Conservation (phyloP, 164 flowering plant genomes). For the Nymphaea thermarum region DNA sequence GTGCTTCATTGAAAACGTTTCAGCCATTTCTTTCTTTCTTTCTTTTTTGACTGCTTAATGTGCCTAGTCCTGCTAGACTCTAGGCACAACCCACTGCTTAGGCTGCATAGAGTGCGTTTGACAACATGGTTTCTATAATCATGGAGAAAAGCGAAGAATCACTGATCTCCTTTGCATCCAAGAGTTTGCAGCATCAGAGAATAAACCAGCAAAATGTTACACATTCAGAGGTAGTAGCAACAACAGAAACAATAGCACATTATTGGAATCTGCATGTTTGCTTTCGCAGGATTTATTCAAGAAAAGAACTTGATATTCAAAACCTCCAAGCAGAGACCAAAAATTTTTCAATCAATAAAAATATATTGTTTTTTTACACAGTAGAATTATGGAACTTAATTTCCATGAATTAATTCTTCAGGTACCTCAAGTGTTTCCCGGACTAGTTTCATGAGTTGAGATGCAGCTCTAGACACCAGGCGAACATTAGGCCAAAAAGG, state of each 20-base stretch:
- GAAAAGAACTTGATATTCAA: background rate
- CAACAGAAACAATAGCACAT: background rate
- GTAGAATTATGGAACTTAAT: background rate
- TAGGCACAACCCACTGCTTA: too few relatives aligned
- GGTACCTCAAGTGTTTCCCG: slow-evolving; percentile 67
- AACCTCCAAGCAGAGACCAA: background rate
- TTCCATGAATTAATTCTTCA: background rate
- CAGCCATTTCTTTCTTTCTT: too few relatives aligned
- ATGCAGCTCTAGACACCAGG: slow-evolving; percentile 70
- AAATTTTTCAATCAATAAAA: background rate
- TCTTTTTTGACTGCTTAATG: too few relatives aligned
- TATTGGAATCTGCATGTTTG: background rate
- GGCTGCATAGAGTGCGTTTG: too few relatives aligned
- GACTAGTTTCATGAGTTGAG: slow-evolving; percentile 62
- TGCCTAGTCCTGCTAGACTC: too few relatives aligned
- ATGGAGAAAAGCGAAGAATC: too few relatives aligned
- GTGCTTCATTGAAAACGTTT: too few relatives aligned
- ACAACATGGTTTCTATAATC: too few relatives aligned
- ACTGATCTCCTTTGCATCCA: too few relatives aligned
- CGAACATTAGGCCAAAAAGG: slow-evolving; percentile 63
- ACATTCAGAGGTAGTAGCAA: background rate
- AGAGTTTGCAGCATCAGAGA: too few relatives aligned
- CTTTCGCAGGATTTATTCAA: background rate
- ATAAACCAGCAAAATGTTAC: too few relatives aligned
- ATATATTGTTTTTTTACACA: background rate